A percentile compares a stretch with the other conserved stretches of the same genome.
Conservation (phyloP, 345 rosid species). For the Gynandropsis gynandra region DNA sequence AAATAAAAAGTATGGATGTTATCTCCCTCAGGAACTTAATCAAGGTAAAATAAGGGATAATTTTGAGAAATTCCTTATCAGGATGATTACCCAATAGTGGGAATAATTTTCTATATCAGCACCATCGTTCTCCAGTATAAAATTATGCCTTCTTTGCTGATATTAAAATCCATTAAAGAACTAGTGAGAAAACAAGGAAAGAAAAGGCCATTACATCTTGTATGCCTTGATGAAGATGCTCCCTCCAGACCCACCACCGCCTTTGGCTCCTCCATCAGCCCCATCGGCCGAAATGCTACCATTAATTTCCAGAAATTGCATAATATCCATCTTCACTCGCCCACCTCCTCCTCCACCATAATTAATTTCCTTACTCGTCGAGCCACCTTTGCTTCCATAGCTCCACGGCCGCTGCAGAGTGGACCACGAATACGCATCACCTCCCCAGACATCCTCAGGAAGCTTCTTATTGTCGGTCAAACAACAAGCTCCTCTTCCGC, state of each 20-base stretch:
- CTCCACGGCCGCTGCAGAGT: slow-evolving; percentile 66
- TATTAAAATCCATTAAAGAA: slow-evolving; percentile 3
- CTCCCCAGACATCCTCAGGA: slow-evolving; percentile 98
- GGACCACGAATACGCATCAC: slow-evolving; percentile 96
- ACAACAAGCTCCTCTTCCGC: slow-evolving; percentile 92
- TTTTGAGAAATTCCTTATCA: slow-evolving; percentile 6
- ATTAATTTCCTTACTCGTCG: slow-evolving; percentile 71
- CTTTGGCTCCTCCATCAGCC: slow-evolving; percentile 71
- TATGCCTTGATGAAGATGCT: slow-evolving; percentile 61
- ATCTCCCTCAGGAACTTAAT: slow-evolving; percentile 6
- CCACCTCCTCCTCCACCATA: slow-evolving; percentile 98
- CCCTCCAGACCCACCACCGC: slow-evolving; percentile 99
- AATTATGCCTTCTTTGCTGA: slow-evolving; percentile 11
- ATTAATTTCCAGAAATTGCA: slow-evolving; percentile 44
- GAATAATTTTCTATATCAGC: slow-evolving; percentile 5
- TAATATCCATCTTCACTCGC: slow-evolving; percentile 47
- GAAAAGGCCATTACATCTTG: slow-evolving; percentile 60
- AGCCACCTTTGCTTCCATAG: slow-evolving; percentile 86
- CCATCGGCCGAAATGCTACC: slow-evolving; percentile 82
- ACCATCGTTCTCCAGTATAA: slow-evolving; percentile 11
- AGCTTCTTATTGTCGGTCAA: slow-evolving; percentile 57
- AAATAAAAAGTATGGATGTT: slow-evolving; percentile 7
- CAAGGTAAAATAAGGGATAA: neutral
- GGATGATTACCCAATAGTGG: slow-evolving; percentile 13
- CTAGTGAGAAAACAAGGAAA: slow-evolving; percentile 18